Percentiles rank a stretch among this genome's conserved stretches.
These are phyloP conservation scores for Trichoderma semiorbis DNA, from an alignment of 2,329 filamentous ascomycete genomes.

Conservation along the genomic window DNA sequence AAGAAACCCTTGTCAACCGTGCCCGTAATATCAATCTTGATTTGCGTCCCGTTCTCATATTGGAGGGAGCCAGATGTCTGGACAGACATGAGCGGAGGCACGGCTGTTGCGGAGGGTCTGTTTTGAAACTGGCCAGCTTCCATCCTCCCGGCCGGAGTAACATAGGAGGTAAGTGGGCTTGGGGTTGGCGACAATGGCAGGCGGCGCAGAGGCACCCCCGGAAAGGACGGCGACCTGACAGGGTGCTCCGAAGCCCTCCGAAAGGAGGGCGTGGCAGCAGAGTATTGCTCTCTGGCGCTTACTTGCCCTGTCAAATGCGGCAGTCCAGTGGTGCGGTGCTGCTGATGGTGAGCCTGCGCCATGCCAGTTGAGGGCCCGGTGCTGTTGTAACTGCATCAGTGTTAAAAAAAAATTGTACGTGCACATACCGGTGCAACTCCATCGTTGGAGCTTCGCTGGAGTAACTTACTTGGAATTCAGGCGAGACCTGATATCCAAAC, in stretches of 20 bases:
- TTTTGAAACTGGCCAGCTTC: conserved; percentile 41
- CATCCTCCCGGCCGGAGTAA: conserved; percentile 48
- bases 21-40: conserved; percentile 72
- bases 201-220: conserved; percentile 43
- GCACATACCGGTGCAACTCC: neutral
- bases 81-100: conserved; percentile 52
- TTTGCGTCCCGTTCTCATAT: conserved; percentile 52
- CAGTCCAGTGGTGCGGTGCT: conserved; percentile 42
- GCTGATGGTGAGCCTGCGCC: conserved; percentile 51
- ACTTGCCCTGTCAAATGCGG: conserved; percentile 49
- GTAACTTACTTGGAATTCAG: conserved; percentile 53
- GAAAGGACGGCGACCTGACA: conserved; percentile 51
- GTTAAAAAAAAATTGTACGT: conserved; percentile 1
- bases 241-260: conserved; percentile 48
- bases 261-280: conserved; percentile 48
- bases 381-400: conserved; percentile 33
- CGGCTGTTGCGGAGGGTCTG: conserved; percentile 33
- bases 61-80: conserved; percentile 58
- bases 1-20: conserved; percentile 91
- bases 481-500: conserved; percentile 52
- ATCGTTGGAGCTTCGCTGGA: neutral
- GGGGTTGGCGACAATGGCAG: conserved; percentile 53
- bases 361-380: conserved; percentile 52
- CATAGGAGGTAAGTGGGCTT: conserved; percentile 46
- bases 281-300: conserved; percentile 53